These are phyloP conservation scores for Kuraishia borneana DNA, from an alignment of 805 yeast species.

Conservation along the genomic window DNA sequence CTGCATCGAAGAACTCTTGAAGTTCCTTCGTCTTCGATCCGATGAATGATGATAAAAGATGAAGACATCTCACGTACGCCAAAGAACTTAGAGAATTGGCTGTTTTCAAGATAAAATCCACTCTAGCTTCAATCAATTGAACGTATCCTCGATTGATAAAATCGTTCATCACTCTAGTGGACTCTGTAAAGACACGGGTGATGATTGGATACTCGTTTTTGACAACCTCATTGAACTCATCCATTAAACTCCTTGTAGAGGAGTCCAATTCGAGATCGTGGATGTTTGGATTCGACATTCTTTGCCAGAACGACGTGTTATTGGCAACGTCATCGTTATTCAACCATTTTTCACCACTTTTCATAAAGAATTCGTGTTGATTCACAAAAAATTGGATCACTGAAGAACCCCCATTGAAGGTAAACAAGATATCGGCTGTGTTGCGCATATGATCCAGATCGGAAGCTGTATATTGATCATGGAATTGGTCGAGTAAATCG, in stretches of 20 bases:
- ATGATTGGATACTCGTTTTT: slow-evolving; percentile 67
- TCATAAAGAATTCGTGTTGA: slow-evolving; percentile 60
- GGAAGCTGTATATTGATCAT: slow-evolving; percentile 58
- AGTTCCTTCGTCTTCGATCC: slow-evolving; percentile 53
- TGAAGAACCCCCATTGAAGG: slow-evolving; percentile 66
- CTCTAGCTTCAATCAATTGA: slow-evolving; percentile 49
- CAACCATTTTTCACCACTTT: slow-evolving; percentile 29
- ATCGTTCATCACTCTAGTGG: slow-evolving; percentile 51
- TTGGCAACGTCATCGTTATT: slow-evolving; percentile 19
- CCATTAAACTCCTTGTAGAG: slow-evolving; percentile 38
- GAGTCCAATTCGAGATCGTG: slow-evolving; percentile 38
- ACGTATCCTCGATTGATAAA: slow-evolving; percentile 71
- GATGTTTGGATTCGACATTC: slow-evolving; percentile 47
- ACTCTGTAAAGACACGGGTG: slow-evolving; percentile 60
- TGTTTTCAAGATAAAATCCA: slow-evolving; percentile 46
- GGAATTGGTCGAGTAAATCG: slow-evolving; percentile 57
- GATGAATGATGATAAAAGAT: slow-evolving; percentile 49
- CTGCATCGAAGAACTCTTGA: slow-evolving; percentile 43
- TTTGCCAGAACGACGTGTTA: slow-evolving; percentile 44
- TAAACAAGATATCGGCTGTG: slow-evolving; percentile 61
- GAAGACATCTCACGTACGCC: slow-evolving; percentile 68
- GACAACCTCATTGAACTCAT: slow-evolving; percentile 46
- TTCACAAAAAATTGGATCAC: slow-evolving; percentile 73
- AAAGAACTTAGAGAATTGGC: slow-evolving; percentile 54
- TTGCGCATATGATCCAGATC: slow-evolving; percentile 66